Conservation (phyloP, 495 filamentous ascomycete genomes). For the Durotheca rogersii region DNA sequence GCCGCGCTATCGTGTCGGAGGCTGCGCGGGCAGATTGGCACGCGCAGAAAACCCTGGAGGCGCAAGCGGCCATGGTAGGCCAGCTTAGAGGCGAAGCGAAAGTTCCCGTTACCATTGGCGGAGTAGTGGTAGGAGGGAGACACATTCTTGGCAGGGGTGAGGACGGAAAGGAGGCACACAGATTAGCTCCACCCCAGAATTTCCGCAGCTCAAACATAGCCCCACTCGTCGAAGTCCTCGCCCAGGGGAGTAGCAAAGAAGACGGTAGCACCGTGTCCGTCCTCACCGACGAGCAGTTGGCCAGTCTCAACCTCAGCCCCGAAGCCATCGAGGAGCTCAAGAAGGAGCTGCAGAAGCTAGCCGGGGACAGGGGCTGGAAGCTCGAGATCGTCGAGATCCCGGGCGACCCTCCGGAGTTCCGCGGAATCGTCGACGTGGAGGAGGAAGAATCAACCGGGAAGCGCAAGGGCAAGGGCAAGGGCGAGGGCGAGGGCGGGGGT, state of each 20-base stretch:
- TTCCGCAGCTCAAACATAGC: slow-evolving; percentile 26
- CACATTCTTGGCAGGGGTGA: slow-evolving; percentile 46
- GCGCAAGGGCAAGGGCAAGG: slow-evolving; percentile 24
- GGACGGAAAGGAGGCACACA: slow-evolving; percentile 44
- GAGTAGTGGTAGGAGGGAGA: slow-evolving; percentile 56
- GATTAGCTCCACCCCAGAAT: slow-evolving; percentile 40
- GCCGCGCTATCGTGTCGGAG: slow-evolving; percentile 66
- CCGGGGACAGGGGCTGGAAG: slow-evolving; percentile 57
- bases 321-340: slow-evolving; percentile 64
- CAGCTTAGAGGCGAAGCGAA: slow-evolving; percentile 35
- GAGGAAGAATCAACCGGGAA: slow-evolving; percentile 50
- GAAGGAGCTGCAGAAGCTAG: slow-evolving; percentile 54
- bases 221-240: slow-evolving; percentile 38
- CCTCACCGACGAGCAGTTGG: slow-evolving; percentile 61
- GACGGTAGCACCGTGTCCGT: slow-evolving; percentile 57
- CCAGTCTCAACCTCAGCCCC: slow-evolving; percentile 67
- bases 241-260: slow-evolving; percentile 44
- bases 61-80: slow-evolving; percentile 52
- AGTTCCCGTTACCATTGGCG: slow-evolving; percentile 45
- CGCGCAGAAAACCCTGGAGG: slow-evolving; percentile 53
- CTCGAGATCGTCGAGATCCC: slow-evolving; percentile 51
- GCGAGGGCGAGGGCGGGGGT: slow-evolving; percentile 6
- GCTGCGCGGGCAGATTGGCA: slow-evolving; percentile 59
- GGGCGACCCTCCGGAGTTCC: slow-evolving; percentile 41
- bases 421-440: slow-evolving; percentile 46